phyloP scores from a whole-genome alignment of 495 filamentous ascomycete species.

The Trichoderma erinaceum region DNA sequence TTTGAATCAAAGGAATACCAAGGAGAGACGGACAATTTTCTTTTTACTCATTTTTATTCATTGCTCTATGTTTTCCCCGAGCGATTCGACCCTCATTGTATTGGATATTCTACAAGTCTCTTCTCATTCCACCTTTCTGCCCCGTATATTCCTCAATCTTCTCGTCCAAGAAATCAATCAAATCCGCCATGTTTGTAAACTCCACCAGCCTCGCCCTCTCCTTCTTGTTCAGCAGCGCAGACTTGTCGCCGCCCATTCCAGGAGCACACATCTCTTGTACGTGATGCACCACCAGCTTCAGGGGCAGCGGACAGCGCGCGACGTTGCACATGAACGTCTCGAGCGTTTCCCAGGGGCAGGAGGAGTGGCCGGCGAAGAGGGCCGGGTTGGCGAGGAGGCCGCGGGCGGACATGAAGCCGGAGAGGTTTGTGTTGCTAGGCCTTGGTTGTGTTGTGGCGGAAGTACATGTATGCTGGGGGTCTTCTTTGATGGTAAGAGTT shows the following conservation, averaged over 20 bases:
- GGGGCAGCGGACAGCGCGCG: slow-evolving; percentile 48
- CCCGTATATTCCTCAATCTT: slow-evolving; percentile 27
- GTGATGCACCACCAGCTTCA: slow-evolving; percentile 56
- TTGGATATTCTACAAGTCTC: slow-evolving; percentile 12
- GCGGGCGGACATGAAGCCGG: slow-evolving; percentile 59
- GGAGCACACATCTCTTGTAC: slow-evolving; percentile 55
- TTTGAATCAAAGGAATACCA: neutral
- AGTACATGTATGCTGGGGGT: neutral
- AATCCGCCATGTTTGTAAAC: slow-evolving; percentile 47
- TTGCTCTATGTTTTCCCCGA: neutral
- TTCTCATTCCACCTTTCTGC: slow-evolving; percentile 20
- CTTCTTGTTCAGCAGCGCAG: slow-evolving; percentile 43
- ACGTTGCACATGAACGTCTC: slow-evolving; percentile 51
- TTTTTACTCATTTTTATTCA: neutral
- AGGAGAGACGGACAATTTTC: neutral
- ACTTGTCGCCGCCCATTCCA: slow-evolving; percentile 41
- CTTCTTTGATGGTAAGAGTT: slow-evolving; percentile 26
- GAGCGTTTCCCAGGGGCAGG: slow-evolving; percentile 55
- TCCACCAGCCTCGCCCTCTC: slow-evolving; percentile 46
- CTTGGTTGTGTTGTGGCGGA: slow-evolving; percentile 10
- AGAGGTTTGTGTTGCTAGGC: slow-evolving; percentile 25
- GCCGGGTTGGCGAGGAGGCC: slow-evolving; percentile 58
- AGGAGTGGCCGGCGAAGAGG: slow-evolving; percentile 48
- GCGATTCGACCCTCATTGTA: too few relatives aligned
- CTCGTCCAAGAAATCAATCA: slow-evolving; percentile 56